These are phyloP conservation scores for Kuraishia hungarica DNA, from an alignment of 805 yeast genomes.

Conservation along the genomic window DNA sequence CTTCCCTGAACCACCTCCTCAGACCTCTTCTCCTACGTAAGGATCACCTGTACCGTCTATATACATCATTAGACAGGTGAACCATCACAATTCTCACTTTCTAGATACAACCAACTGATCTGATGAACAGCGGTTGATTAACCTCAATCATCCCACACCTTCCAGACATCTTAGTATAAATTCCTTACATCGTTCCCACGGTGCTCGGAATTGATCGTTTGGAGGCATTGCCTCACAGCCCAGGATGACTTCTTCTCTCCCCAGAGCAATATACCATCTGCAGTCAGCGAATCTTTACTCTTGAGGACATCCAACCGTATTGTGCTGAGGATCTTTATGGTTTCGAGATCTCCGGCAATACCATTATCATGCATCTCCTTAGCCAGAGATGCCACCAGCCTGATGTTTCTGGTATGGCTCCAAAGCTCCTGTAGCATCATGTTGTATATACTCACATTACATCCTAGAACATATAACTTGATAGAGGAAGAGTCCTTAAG, in stretches of 20 bases:
- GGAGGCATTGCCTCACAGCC: neutral
- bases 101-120: too few relatives aligned
- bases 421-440: conserved; percentile 17
- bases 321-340: conserved; percentile 15
- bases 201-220: neutral
- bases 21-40: too few relatives aligned
- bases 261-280: neutral
- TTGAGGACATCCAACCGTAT: conserved; percentile 10
- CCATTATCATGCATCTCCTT: conserved; percentile 22
- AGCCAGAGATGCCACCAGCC: conserved; percentile 13
- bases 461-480: conserved; percentile 20
- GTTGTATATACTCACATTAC: conserved; percentile 22
- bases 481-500: conserved; percentile 17
- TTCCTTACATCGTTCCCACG: neutral
- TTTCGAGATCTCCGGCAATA: conserved; percentile 19
- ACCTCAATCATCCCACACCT: too few relatives aligned
- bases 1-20: too few relatives aligned
- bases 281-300: neutral
- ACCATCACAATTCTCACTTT: neutral
- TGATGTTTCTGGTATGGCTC: conserved; percentile 18
- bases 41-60: neutral
- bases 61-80: neutral
- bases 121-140: too few relatives aligned
- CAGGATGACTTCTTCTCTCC: neutral
- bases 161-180: neutral